These are phyloP conservation scores for Casuarina glauca DNA, from an alignment of 306 rosid genomes.

Conservation along the genomic window DNA sequence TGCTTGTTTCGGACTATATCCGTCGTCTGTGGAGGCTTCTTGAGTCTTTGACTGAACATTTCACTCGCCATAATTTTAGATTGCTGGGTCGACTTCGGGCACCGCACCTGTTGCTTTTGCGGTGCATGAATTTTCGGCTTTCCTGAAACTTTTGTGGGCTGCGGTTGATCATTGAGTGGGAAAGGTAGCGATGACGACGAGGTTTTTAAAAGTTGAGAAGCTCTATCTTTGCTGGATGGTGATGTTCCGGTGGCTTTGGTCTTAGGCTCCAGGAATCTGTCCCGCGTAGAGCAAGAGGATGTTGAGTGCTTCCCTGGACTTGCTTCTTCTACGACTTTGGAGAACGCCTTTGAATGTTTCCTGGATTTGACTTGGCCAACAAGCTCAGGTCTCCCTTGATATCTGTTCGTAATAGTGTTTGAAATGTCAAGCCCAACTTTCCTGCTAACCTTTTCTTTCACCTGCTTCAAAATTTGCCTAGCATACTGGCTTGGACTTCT, in stretches of 20 bases:
- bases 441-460: conserved; percentile 64
- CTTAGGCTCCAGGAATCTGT: conserved; percentile 48
- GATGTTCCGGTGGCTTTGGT: conserved; percentile 31
- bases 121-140: conserved; percentile 37
- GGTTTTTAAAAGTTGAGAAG: conserved; percentile 31
- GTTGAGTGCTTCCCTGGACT: conserved; percentile 43
- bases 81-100: conserved; percentile 28
- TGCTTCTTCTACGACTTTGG: conserved; percentile 36
- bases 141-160: conserved; percentile 24
- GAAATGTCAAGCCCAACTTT: conserved; percentile 77
- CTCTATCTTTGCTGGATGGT: conserved; percentile 37
- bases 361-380: conserved; percentile 40
- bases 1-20: conserved; percentile 51
- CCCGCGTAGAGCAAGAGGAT: conserved; percentile 44
- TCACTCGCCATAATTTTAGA: conserved; percentile 33
- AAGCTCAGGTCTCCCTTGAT: conserved; percentile 38
- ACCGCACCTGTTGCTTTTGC: conserved; percentile 27
- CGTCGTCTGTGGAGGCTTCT: conserved; percentile 50
- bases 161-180: conserved; percentile 10
- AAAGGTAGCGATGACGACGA: neutral
- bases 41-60: conserved; percentile 45
- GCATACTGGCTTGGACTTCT: conserved; percentile 60
- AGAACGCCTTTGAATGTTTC: conserved; percentile 31
- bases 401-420: conserved; percentile 52
- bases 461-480: conserved; percentile 72